These are phyloP conservation scores for Camellia japonica DNA, from an alignment of 148 eudicot genomes.

Conservation along the genomic window DNA sequence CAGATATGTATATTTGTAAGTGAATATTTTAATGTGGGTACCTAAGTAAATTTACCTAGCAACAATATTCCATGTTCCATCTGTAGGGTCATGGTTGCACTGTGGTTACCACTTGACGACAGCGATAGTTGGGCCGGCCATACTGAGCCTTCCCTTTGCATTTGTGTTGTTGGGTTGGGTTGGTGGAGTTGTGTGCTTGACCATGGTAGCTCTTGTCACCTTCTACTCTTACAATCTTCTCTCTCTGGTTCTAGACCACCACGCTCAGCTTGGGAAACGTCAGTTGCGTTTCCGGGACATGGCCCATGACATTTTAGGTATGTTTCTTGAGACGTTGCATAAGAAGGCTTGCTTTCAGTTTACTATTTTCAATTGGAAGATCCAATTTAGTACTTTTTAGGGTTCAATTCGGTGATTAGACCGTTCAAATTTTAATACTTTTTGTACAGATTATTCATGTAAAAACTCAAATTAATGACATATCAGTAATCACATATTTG, in stretches of 20 bases:
- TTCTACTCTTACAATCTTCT: slow-evolving; percentile 50
- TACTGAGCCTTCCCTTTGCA: slow-evolving; percentile 47
- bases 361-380: too few species aligned
- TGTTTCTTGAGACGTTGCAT: neutral
- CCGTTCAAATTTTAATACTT: too few species aligned
- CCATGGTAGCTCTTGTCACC: slow-evolving; percentile 31
- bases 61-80: too few species aligned
- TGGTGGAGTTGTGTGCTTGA: slow-evolving; percentile 36
- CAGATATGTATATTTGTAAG: too few species aligned
- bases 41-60: too few species aligned
- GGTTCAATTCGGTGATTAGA: too few species aligned
- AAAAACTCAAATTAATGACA: too few species aligned
- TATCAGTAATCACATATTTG: too few species aligned
- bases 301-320: slow-evolving; percentile 55
- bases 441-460: too few species aligned
- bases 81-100: slow-evolving; percentile 54
- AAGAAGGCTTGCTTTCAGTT: too few species aligned
- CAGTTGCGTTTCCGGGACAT: slow-evolving; percentile 56
- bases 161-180: slow-evolving; percentile 47
- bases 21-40: too few species aligned
- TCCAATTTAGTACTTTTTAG: too few species aligned
- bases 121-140: slow-evolving; percentile 52
- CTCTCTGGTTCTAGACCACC: slow-evolving; percentile 48
- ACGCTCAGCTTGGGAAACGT: slow-evolving; percentile 40
- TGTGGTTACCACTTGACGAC: slow-evolving; percentile 56